Conservation (phyloP, 805 yeast species). For the Pichia pseudocactophila region DNA sequence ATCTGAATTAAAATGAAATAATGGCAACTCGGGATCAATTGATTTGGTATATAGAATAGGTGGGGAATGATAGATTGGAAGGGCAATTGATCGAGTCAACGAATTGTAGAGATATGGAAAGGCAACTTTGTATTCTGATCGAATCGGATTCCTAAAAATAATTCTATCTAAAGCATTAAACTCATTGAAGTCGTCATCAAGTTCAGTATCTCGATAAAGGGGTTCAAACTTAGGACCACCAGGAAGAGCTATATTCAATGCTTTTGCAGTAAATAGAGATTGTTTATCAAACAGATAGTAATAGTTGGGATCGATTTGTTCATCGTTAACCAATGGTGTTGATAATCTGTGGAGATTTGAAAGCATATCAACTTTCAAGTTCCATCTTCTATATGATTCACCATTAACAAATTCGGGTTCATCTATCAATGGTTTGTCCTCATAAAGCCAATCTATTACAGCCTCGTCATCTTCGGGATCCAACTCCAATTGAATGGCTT, state of each 20-base stretch:
- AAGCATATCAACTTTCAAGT: conserved; percentile 51
- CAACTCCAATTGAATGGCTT: conserved; percentile 60
- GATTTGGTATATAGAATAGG: conserved; percentile 39
- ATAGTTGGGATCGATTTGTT: conserved; percentile 48
- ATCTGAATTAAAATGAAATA: conserved; percentile 46
- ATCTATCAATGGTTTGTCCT: conserved; percentile 62
- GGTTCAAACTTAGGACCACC: conserved; percentile 98
- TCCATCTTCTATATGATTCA: conserved; percentile 69
- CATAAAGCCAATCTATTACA: conserved; percentile 73
- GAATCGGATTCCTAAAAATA: conserved; percentile 65
- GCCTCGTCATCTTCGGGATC: conserved; percentile 53
- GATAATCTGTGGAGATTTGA: conserved; percentile 58
- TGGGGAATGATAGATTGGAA: conserved; percentile 60
- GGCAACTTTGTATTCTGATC: conserved; percentile 81
- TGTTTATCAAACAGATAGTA: conserved; percentile 67
- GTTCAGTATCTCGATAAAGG: conserved; percentile 53
- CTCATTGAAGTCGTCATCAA: conserved; percentile 75
- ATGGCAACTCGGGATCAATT: conserved; percentile 43
- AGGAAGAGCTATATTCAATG: conserved; percentile 77
- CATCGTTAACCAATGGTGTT: conserved; percentile 54
- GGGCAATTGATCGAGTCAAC: conserved; percentile 53
- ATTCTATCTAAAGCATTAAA: conserved; percentile 84
- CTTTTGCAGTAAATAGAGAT: conserved; percentile 84
- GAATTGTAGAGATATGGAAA: conserved; percentile 81
- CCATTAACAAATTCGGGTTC: conserved; percentile 54